Evolutionary conservation across 2,329 filamentous ascomycete genomes (phyloP), one percentile per base, ranked within the genome.

Genomic region (Dactylella cylindrospora): DNA sequence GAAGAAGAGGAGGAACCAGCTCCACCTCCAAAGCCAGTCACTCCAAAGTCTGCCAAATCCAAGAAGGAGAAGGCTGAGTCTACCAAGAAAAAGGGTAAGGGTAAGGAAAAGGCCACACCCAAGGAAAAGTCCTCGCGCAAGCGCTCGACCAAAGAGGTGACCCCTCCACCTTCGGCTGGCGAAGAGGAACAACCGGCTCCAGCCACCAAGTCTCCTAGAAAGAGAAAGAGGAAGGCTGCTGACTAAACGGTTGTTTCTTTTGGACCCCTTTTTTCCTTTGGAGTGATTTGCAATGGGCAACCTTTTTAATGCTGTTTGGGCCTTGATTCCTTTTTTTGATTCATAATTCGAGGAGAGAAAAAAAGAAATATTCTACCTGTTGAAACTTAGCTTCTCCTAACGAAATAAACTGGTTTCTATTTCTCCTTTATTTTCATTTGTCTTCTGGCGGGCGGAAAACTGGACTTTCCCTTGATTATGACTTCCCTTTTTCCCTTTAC

Each of bases 51-150:
- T 19, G 40, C 50, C 3, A 55, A 64, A 38, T 35, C 39, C 7
- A 40, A 47, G n/a, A 55, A 64, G 50, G 59, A 64, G 1, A 55
- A 64, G 44, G 17, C 45, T 12, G 55, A 61, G 35, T 54, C 59
- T 5, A 55, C 23, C 38, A 47, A 41, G 40, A 62, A 62, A 47
- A 64, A 45, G 35, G 45, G 40, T 26, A 59, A 51, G 29, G 44
- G 38, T 9, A 53, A 44, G 39, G 50, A 54, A 22, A 44, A 64
- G 59, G 51, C 59, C n/a, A 61, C 55, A 15, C 55, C 55, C n/a
- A 61, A 61, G 47, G 54, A 61, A 41, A 61, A 61, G 55, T 39
- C 29, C 31, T 61, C 55, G 22, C 47, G 55, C 7, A 61, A 61
- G 55, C 19, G 55, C 3, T 53, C 55, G 5, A 53, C 55, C 40